A percentile compares a stretch with the other conserved stretches of the same genome.
Evolutionary conservation across 2,329 filamentous ascomycete species (phyloP).

Genomic region (Fusarium paranaense): DNA sequence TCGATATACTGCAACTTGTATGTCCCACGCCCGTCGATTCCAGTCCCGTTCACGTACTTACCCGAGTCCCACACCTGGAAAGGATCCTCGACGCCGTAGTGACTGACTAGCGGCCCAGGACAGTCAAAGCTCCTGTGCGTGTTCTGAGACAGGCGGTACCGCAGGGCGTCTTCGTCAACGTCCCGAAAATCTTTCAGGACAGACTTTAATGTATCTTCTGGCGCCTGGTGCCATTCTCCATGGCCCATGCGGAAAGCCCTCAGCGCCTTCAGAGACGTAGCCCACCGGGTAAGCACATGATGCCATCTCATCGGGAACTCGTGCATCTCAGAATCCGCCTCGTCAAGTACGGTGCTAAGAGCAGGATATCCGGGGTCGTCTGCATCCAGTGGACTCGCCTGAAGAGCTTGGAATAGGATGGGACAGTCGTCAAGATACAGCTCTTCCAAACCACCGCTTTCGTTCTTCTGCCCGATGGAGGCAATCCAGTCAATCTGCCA

Average conservation of each 20-base stretch:
- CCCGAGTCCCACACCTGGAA: background rate
- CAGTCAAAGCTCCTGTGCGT: background rate
- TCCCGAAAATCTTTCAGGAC: background rate
- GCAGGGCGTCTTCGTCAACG: background rate
- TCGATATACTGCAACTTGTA: background rate
- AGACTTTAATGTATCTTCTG: background rate
- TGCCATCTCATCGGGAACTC: constrained; percentile 23
- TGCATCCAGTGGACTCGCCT: background rate
- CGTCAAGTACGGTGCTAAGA: accelerated
- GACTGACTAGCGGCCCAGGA: background rate
- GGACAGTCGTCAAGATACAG: constrained; percentile 57
- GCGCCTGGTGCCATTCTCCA: background rate
- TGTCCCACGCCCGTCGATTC: background rate
- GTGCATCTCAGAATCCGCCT: too few relatives aligned
- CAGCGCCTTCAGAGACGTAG: constrained; percentile 8
- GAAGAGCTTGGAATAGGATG: constrained; percentile 41
- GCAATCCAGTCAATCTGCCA: constrained; percentile 61
- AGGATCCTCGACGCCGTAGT: background rate
- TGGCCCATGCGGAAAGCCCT: constrained; percentile 11
- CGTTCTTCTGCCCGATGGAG: constrained; percentile 44
- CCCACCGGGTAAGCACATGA: constrained; percentile 13
- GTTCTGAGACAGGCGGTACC: background rate
- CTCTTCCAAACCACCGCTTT: constrained; percentile 45
- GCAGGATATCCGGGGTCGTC: constrained; percentile 18
- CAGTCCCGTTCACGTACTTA: background rate